Percentiles rank a stretch among this genome's conserved stretches.
phyloP scores from a whole-genome alignment of 1,284 basidiomycete genomes.

The Takashimella koratensis region DNA sequence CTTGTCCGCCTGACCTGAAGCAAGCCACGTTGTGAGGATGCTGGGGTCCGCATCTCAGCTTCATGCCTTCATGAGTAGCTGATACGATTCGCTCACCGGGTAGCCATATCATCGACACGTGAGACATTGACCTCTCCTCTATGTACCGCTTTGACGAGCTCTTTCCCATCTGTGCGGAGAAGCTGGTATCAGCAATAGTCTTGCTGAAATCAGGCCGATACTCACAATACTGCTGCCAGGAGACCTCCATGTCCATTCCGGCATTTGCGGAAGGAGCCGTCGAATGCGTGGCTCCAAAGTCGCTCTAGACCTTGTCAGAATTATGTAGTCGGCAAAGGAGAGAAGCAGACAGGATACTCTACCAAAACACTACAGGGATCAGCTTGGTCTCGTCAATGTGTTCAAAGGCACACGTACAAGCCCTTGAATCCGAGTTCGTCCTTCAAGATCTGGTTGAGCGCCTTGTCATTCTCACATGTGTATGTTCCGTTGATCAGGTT shows the following conservation, averaged over 20 bases:
- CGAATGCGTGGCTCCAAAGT: constrained; percentile 43
- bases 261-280: constrained; percentile 47
- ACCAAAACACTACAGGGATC: constrained; percentile 21
- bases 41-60: too few species aligned
- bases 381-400: constrained; percentile 28
- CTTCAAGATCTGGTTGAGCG: constrained; percentile 74
- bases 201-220: not conserved
- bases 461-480: constrained; percentile 71
- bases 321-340: too few species aligned
- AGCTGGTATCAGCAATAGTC: not conserved
- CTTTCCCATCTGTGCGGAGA: constrained; percentile 34
- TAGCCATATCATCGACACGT: constrained; percentile 54
- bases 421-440: constrained; percentile 59
- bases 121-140: constrained; percentile 64
- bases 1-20: constrained; percentile 56
- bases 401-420: constrained; percentile 41
- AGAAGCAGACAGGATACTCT: too few species aligned
- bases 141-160: constrained; percentile 62
- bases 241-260: constrained; percentile 53
- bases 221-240: constrained; percentile 40
- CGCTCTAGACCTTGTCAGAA: constrained; percentile 22
- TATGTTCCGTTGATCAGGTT: constrained; percentile 71
- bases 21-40: constrained; percentile 62
- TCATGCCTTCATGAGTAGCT: not conserved
- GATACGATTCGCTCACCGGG: constrained; percentile 18